Base-by-base conservation (phyloP, 352 stramenopile genomes). In the Phytophthora hibernalis region DNA sequence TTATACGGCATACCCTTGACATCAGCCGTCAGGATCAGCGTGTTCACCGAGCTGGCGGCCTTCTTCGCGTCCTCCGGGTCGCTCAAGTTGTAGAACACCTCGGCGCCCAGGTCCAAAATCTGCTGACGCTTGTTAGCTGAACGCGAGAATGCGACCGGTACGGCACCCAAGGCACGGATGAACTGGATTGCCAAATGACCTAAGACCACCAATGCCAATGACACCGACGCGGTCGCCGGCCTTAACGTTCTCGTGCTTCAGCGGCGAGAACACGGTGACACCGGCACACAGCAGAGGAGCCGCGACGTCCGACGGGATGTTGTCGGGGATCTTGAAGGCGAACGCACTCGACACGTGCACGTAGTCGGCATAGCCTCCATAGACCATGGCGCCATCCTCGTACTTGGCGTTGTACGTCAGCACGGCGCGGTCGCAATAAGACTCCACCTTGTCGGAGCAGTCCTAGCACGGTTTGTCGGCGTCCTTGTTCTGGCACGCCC, bases 151-250 rank as follows among this genome's bases (percentile, higher is more conserved):
- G 88, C 85, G 13, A 85, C 76, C 1, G 87, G 74, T 8, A 85
- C 63, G 4, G 67, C 67, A 13, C 82, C 79, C 28, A 96, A 69
- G 20, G 82, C 89, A 18, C 77, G 71, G 43, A 85, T 90, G 59
- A 96, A 85, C 74, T 96, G 91, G 56, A 97, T 79, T 20, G 70
- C 89, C 58, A 97, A 75, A 68, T 97, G 91, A 28, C 90, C 90
- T n/a, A 26, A 97, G 75, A 16, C 90, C 90, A 13, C 90, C 90
- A 68, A 96, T 83, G 30, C 90, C 90, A 31, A 90, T 79, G 18
- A 97, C 74, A 35, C 74, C 90, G 4, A 97, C 74, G 15, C 74
- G 82, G 49, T 87, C 64, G 13, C 79, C 79, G 15, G 66, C 28
- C 63, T 87, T 70, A n/a, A 89, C 77, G 57, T 76, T 75, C 37